Evolutionary conservation across 1,284 basidiomycete genomes (phyloP).

Genomic region (Austropuccinia psidii): DNA sequence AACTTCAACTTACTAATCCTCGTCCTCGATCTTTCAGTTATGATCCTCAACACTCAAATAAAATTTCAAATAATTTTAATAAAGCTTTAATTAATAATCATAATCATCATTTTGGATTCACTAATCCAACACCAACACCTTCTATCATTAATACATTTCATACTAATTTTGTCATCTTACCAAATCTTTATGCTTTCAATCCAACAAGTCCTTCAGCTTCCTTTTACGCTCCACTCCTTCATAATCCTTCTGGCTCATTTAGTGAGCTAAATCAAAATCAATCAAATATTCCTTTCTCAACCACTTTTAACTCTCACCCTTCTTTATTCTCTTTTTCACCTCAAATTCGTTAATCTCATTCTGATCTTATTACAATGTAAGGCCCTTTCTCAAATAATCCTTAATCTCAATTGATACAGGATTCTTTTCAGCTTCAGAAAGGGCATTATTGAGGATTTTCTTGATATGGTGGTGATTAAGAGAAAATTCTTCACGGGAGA

Average conservation of each 20-base stretch:
- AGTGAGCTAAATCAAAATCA: too few relatives aligned
- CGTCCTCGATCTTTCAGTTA: not conserved
- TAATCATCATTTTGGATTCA: not conserved
- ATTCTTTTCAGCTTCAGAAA: too few relatives aligned
- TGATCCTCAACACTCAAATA: not conserved
- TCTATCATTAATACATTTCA: not conserved
- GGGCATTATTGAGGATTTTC: too few relatives aligned
- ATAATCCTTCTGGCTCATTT: not conserved
- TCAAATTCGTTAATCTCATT: not conserved
- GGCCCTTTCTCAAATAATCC: too few relatives aligned
- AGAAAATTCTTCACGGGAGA: too few relatives aligned
- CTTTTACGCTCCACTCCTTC: not conserved
- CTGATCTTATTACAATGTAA: not conserved
- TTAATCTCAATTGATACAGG: too few relatives aligned
- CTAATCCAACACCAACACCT: not conserved
- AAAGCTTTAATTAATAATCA: not conserved
- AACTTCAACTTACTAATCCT: not conserved
- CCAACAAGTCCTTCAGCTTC: not conserved
- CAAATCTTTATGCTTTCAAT: not conserved
- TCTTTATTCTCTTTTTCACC: not conserved
- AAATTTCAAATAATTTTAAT: not conserved
- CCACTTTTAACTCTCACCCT: not conserved
- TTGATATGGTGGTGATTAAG: too few relatives aligned
- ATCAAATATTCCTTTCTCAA: not conserved
- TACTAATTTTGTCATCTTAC: not conserved